phyloP scores from a whole-genome alignment of 2,329 filamentous ascomycete genomes.

The Pseudocercospora vitis region DNA sequence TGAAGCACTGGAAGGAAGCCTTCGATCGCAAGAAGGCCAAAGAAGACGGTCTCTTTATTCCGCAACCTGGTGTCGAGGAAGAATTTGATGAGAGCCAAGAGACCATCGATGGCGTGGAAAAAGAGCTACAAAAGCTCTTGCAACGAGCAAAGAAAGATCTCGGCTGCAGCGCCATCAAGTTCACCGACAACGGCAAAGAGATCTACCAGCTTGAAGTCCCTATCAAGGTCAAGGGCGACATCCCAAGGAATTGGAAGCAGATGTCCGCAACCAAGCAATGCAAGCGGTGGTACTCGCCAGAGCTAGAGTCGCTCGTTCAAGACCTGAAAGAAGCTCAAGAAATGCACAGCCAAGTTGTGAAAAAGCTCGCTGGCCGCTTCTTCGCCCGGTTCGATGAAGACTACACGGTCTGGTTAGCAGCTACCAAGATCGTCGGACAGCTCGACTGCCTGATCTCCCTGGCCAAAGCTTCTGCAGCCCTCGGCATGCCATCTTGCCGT shows the following conservation, averaged over 20 bases:
- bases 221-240: slow-evolving; percentile 68
- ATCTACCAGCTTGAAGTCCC: slow-evolving; percentile 95
- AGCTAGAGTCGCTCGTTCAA: slow-evolving; percentile 78
- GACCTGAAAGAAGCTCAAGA: slow-evolving; percentile 92
- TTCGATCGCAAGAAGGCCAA: slow-evolving; percentile 81
- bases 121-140: slow-evolving; percentile 69
- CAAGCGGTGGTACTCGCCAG: slow-evolving; percentile 90
- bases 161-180: slow-evolving; percentile 63
- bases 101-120: slow-evolving; percentile 71
- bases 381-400: slow-evolving; percentile 85
- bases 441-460: slow-evolving; percentile 93
- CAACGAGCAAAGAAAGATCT: slow-evolving; percentile 70
- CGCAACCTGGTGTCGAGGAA: slow-evolving; percentile 81
- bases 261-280: slow-evolving; percentile 91
- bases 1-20: slow-evolving; percentile 85
- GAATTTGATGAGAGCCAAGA: slow-evolving; percentile 87
- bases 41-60: slow-evolving; percentile 78
- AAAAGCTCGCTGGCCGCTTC: slow-evolving; percentile 80
- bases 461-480: slow-evolving; percentile 78
- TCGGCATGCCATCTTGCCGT: slow-evolving; percentile 85
- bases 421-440: slow-evolving; percentile 86
- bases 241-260: slow-evolving; percentile 87
- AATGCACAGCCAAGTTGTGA: slow-evolving; percentile 85
- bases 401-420: slow-evolving; percentile 80
- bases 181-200: slow-evolving; percentile 83